Percentiles rank a stretch among this genome's conserved stretches.
These are phyloP conservation scores for Cyberlindnera maritima DNA, from an alignment of 805 yeast genomes.

Conservation along the genomic window DNA sequence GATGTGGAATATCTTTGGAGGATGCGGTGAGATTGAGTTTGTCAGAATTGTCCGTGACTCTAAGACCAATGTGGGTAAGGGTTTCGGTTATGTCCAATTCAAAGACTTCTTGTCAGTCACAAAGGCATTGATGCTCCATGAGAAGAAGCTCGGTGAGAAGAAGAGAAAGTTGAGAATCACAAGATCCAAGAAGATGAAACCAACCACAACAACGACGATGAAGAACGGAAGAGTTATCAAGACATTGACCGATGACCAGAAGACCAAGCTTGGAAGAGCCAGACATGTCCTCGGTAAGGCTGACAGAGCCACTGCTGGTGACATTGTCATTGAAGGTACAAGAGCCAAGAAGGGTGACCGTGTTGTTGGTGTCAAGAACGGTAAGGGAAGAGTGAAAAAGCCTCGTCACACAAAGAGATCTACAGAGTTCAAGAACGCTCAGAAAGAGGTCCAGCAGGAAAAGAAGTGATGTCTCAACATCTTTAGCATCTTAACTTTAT, in stretches of 20 bases:
- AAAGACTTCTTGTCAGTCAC: slow-evolving; percentile 68
- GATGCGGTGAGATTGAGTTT: slow-evolving; percentile 72
- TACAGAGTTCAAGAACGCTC: slow-evolving; percentile 36
- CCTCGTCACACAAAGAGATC: slow-evolving; percentile 48
- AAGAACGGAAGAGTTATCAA: slow-evolving; percentile 22
- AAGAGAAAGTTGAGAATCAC: slow-evolving; percentile 71
- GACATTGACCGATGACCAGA: slow-evolving; percentile 61
- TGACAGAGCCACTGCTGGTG: slow-evolving; percentile 69
- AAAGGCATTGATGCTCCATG: slow-evolving; percentile 77
- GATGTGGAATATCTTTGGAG: slow-evolving; percentile 76
- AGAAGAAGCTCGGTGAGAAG: slow-evolving; percentile 50
- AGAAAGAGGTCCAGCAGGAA: slow-evolving; percentile 6
- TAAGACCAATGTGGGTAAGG: slow-evolving; percentile 93
- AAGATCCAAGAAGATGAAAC: slow-evolving; percentile 50
- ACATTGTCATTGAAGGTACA: slow-evolving; percentile 59
- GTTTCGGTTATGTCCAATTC: slow-evolving; percentile 95
- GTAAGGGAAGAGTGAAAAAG: slow-evolving; percentile 44
- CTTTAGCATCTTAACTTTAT: neutral
- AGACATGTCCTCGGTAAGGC: slow-evolving; percentile 72
- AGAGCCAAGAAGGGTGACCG: slow-evolving; percentile 71
- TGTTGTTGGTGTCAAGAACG: slow-evolving; percentile 59
- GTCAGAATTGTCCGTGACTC: slow-evolving; percentile 91
- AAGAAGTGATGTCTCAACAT: neutral
- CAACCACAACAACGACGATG: slow-evolving; percentile 12
- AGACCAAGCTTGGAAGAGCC: slow-evolving; percentile 79